Base-by-base conservation (phyloP, 83 land plant genomes). In the Thuja plicata region DNA sequence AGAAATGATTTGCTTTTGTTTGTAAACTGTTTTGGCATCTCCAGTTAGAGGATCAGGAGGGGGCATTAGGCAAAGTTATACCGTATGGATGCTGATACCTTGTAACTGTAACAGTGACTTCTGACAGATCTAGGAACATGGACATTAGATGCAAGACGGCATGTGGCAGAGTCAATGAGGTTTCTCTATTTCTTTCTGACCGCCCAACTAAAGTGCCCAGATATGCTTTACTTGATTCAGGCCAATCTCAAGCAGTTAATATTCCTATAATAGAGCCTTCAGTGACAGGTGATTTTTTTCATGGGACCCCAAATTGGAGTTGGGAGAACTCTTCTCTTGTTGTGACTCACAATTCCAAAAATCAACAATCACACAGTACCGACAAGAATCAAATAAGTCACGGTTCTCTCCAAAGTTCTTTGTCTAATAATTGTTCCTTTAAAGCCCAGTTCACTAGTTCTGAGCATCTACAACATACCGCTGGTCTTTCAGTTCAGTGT, bases 121-220 rank as follows among this genome's bases (percentile, higher is more conserved):
- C 55, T 45, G 34, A 46, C 34, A n/a, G 43, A 43, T 83, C 32
- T 11, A 30, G 34, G 43, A 48, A 45, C 52, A 83, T 83, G 85
- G 52, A 83, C 48, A 43, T 83, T 8, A 30, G 48, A 52, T 83
- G 48, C 34, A 46, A 83, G 85, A 43, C 50, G 30, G 85, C 48
- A 48, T 30, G 34, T 45, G 54, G 30, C 48, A 48, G 54, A 83
- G 30, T 27, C 52, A n/a, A 4, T 46, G 34, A 46, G 54, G 52
- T 3, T 83, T 83, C 85, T 48, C 85, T 12, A 83, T 83, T 45
- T n/a, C 54, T 83, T 83, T 46, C 52, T 45, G 85, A 46, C 54
- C 85, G 52, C 9, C 85, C 85, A 83, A 45, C 13, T 46, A 83
- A 83, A 30, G 30, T 48, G 48, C 52, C 10, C n/a, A 48, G 85